Base-by-base conservation (phyloP, 345 rosid species). In the Arabidopsis thaliana region DNA sequence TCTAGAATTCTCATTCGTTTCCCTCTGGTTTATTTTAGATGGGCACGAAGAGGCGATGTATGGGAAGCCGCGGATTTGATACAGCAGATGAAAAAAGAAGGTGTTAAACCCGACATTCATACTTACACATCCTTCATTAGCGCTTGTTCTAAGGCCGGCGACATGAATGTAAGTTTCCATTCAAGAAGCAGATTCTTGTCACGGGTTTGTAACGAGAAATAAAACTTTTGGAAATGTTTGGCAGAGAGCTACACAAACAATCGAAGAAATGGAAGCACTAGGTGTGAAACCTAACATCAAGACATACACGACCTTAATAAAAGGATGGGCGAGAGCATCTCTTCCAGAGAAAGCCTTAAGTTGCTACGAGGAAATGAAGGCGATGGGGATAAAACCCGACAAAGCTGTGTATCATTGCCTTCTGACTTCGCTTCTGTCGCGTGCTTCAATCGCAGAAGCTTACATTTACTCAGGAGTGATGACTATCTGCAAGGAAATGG, bases 61-160 rank as follows among this genome's bases (percentile, higher is more conserved):
- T 91, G 98, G 98, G 97, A 94, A 81, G 97, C 98, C 8, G 92
- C 91, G 33, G 98, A 94, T 69, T 84, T 94, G 76, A 87, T 94
- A 89, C 96, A 90, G 58, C 96, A 91, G 83, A 94, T 94, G 98
- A 91, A 82, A 49, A 85, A 73, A 55, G 98, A 85, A 77, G 91
- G 95, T 25, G 96, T 94, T 60, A 79, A 87, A 59, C 98, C 96
- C 4, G 97, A 94, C 49, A 91, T 94, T 65, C 98, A 82, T 76
- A 90, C 97, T 63, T 94, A 85, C 78, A 94, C 98, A 33, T 94
- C 98, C 49, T 94, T 90, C 77, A 85, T 91, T 77, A 94, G 91
- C 80, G 97, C 97, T 52, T 91, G 96, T 74, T 85, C 95, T 82
- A 91, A 91, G 81, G 97, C 98, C 42, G 98, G 98, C 36, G 98